Evolutionary conservation across 768 basidiomycete genomes (phyloP), one percentile per base, ranked within the genome.

Genomic region (Suillus clintonianus): DNA sequence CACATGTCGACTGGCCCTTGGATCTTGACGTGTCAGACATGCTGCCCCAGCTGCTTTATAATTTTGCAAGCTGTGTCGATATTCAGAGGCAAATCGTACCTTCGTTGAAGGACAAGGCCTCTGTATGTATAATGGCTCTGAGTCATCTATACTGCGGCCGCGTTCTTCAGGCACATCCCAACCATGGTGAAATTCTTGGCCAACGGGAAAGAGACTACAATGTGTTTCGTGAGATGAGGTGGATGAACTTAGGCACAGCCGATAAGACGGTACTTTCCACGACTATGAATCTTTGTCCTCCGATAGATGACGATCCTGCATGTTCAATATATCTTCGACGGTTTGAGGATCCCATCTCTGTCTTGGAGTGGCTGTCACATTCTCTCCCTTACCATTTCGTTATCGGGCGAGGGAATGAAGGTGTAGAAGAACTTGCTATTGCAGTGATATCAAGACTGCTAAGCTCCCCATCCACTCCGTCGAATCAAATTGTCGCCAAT

Each of bases 271-370:
- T 50, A 14, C 48, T 50, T 50, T 0, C 14, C 14, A 15, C 8
- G 14, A 3, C 24, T 50, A 15, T 8, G 24, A 3, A 15, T 1
- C 24, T 50, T 50, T 47, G n/a, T 47, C 0, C 13, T 47, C 11
- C 11, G n/a, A 11, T 22, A 13, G 11, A 47, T n/a, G 43, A 22
- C 4, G 43, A n/a, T 11, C 0, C 0, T 11, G 4, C 1, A 11
- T 11, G 4, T 45, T 5, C 0, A n/a, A 11, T 9, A 4, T 11
- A 10, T n/a, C 0, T 14, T 3, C 3, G 0, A 3, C 2, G 19
- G 19, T 4, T 5, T 11, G 10, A 11, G 3, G 14, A 24, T 27
- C 14, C 47, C 8, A 8, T 4, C 5, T 17, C 27, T 50, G 48
- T 50, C 27, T 1, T 8, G 0, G 48, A 50, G 24, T 50, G 48